Base-by-base conservation (phyloP, 805 yeast species). In the Barnettozyma wickerhamii region DNA sequence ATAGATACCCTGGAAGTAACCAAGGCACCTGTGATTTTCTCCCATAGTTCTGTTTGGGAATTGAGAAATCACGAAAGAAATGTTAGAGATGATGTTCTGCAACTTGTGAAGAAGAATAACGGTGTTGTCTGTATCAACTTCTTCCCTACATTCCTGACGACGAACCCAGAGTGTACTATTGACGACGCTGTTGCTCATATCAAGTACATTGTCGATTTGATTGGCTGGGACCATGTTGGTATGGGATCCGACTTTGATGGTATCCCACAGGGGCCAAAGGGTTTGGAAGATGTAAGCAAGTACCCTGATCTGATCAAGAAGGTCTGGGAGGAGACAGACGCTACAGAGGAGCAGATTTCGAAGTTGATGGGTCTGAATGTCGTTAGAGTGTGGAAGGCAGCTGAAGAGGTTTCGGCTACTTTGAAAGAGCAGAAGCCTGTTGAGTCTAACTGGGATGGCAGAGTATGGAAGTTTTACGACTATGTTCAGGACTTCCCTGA, bases 171-270 rank as follows among this genome's bases (percentile, higher is more conserved):
- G 12, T 68, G 62, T 10, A 64, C 71, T n/a, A 69, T 74, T 33
- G 71, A 69, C 10, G 75, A 71, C 45, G 75, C 72, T 2, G 75
- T 66, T 2, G 64, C 62, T 36, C 79, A 74, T 55, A 63, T 72
- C 23, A 45, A 60, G 31, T 64, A 74, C 47, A 58, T 72, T 21
- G 68, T 69, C 21, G 53, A 68, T 14, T 47, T 66, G 7, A 65
- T 71, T 19, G 78, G 78, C 2, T 73, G 75, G 77, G 72, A 69
- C 19, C 71, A 69, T 49, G 75, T 73, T 33, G 75, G 74, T 0
- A 56, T 72, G 5, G 79, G 79, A 1, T 64, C 72, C 4, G 80
- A 74, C 52, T 74, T 72, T 47, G 79, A 74, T 50, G 79, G 79
- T 12, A 73, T 73, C 38, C 70, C 71, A 15, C 52, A 42, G 6